Evolutionary conservation across 108 stramenopile genomes (phyloP), one percentile per base, ranked within the genome.

Genomic region (Pseudonitzschia multiseries): DNA sequence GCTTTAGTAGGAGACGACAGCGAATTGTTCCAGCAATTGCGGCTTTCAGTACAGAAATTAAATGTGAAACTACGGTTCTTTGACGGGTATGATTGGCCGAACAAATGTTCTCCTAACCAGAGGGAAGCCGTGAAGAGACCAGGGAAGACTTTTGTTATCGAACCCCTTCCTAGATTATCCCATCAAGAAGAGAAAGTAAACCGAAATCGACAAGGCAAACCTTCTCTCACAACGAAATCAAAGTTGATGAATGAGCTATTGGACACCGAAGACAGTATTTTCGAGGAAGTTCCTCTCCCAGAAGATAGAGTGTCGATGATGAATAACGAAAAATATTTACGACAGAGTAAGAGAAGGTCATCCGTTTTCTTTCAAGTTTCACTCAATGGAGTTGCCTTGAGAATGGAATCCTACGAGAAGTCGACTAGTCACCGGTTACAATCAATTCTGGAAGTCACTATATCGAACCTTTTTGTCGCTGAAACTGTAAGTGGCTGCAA

Each of bases 81-180:
- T 67, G 93, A 92, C 64, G 93, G 93, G 5, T 91, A 79, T 68
- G 93, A 95, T 69, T 95, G 87, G 86, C 81, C 85, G 21, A 54
- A 84, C 42, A 73, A 54, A 41, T 42, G 79, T 43, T 57, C 43
- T 22, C 56, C 64, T n/a, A 32, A 57, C 21, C 61, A 68, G 43
- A 74, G 63, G 29, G 59, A 65, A 42, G 42, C 60, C 1, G 57
- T 60, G 60, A 72, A 40, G 61, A 72, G 53, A 73, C 31, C 46
- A 41, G 73, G 57, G 18, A 56, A 32, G 5, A 22, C n/a, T 33
- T 87, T 87, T 64, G 70, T 79, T 4, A 83, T 89, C 64, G 88
- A 86, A n/a, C 69, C 77, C 28, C 28, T 78, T 4, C 65, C 71
- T 29, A 21, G 29, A 44, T 9, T 10, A 13, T 62, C 53, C 36